These are phyloP conservation scores for Elaeis oleifera DNA, from an alignment of 202 grass and related monocot species.

Conservation along the genomic window DNA sequence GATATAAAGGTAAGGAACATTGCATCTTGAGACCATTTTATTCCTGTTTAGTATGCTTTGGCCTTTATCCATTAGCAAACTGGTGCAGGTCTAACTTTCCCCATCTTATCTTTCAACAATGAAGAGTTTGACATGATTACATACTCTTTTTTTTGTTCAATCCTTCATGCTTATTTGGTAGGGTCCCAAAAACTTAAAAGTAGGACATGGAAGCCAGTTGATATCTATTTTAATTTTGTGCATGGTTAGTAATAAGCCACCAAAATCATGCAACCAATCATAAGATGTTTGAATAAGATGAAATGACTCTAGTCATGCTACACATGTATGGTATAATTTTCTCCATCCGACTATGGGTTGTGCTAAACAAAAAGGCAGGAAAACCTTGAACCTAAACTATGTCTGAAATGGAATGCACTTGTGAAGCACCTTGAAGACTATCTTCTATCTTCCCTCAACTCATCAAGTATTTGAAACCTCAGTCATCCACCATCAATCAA, in stretches of 20 bases:
- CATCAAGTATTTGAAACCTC: conserved; percentile 21
- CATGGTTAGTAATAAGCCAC: not conserved
- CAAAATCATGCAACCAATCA: conserved; percentile 9
- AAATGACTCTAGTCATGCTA: not conserved
- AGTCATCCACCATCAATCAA: conserved; percentile 11
- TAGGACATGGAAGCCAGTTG: not conserved
- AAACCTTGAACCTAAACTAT: not conserved
- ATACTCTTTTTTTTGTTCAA: not conserved
- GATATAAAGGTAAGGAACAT: not conserved
- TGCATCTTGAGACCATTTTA: not conserved
- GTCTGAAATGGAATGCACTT: not conserved
- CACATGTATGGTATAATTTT: not conserved
- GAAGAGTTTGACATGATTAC: not conserved
- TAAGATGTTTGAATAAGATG: not conserved
- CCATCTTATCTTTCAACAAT: not conserved
- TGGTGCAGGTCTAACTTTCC: no score
- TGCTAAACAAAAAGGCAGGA: no score
- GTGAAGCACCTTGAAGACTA: not conserved
- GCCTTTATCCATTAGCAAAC: not conserved
- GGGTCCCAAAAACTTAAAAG: not conserved
- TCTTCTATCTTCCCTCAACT: conserved; percentile 9
- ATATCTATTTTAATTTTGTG: not conserved
- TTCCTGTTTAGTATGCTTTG: not conserved
- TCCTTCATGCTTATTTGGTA: not conserved
- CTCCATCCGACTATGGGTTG: not conserved